Base-by-base conservation (phyloP, 2,329 filamentous ascomycete species). In the Monosporascus sp. region DNA sequence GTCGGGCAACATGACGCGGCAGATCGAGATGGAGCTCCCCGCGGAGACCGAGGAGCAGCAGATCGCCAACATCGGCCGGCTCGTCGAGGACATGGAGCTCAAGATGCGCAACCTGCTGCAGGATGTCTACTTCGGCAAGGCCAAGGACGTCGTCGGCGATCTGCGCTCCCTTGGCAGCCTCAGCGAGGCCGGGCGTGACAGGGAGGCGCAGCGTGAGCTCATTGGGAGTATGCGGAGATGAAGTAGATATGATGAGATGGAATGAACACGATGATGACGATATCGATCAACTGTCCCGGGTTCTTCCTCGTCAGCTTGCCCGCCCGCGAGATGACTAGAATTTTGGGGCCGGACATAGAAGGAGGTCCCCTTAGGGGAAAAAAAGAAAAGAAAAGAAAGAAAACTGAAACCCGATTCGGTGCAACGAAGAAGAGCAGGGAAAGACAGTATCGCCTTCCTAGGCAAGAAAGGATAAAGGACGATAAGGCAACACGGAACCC, bases 121-220 rank as follows among this genome's bases (percentile, higher is more conserved):
- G 78, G 94, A 99, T 74, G 94, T 99, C 48, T 99, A 99, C 76
- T 99, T 99, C 74, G 94, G 94, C 68, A 99, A 99, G 79, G 93
- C 94, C 51, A 97, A 96, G 81, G 94, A 99, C 72, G 91, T 99
- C 3, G 93, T 99, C 3, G 94, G 93, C 51, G 93, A 99, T 70
- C 74, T 99, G 72, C 82, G 94, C 70, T 97, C 92, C 72, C 81
- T 96, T 59, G 84, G 85, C 49, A 85, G 88, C 57, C 74, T 97
- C 70, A 95, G 89, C 59, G 90, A 96, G 72, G 85, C 86, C 39
- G 90, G 89, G 67, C 83, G 82, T 66, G 93, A 97, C 60, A 82
- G 89, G 57, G 89, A 90, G 62, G 85, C 89, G 53, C 94, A 97
- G 72, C 80, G 85, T 64, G 93, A 97, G 74, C 86, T 97, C 74